A percentile compares a stretch with the other conserved stretches of the same genome.
These are phyloP conservation scores for Trametes sp. DNA, from an alignment of 1,284 basidiomycete genomes.

Conservation along the genomic window DNA sequence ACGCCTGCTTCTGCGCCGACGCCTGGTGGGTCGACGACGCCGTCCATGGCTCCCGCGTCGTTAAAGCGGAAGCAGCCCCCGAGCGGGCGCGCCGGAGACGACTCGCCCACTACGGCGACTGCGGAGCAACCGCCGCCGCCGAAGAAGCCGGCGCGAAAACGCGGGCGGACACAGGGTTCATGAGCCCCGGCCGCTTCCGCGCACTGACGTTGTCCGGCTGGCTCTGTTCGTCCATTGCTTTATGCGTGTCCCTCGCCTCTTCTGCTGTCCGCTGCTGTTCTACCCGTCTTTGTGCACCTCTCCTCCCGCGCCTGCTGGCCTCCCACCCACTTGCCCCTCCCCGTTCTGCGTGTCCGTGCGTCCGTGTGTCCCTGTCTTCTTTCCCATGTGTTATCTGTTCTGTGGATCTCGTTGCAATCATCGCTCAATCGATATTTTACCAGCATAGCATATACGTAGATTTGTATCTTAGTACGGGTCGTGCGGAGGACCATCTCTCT, in stretches of 20 bases:
- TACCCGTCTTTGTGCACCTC: neutral
- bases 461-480: slow-evolving; percentile 49
- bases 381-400: slow-evolving; percentile 32
- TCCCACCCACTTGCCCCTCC: neutral
- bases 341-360: neutral
- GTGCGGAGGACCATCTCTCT: slow-evolving; percentile 29
- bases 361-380: slow-evolving; percentile 6
- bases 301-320: slow-evolving; percentile 2
- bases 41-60: slow-evolving; percentile 58
- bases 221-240: slow-evolving; percentile 7
- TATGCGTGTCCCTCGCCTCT: neutral
- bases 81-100: slow-evolving; percentile 50
- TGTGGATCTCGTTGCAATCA: slow-evolving; percentile 36
- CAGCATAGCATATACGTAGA: slow-evolving; percentile 51
- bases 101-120: slow-evolving; percentile 58
- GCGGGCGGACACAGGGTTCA: slow-evolving; percentile 54
- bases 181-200: slow-evolving; percentile 34
- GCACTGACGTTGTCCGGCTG: slow-evolving; percentile 2
- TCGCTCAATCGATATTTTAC: slow-evolving; percentile 43
- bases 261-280: neutral
- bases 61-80: slow-evolving; percentile 66
- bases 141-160: slow-evolving; percentile 61
- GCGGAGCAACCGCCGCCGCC: slow-evolving; percentile 51
- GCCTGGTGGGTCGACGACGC: slow-evolving; percentile 48
- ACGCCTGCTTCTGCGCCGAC: slow-evolving; percentile 42